Evolutionary conservation across 306 rosid genomes (phyloP).

Genomic region (Cucurbita ficifolia): DNA sequence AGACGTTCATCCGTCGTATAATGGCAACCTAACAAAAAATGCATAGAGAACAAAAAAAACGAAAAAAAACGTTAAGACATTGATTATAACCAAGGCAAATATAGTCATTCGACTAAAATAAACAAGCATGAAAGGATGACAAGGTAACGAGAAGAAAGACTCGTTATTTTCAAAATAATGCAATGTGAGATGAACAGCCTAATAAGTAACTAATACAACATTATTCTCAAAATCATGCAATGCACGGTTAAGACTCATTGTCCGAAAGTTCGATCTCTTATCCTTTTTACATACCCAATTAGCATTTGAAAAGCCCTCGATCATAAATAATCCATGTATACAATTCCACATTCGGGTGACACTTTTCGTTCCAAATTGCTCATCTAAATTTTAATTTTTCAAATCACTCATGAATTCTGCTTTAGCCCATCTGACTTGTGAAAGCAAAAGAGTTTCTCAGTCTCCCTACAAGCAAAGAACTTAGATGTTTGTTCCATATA

Average conservation of each 20-base stretch:
- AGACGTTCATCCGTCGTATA: slow-evolving; percentile 51
- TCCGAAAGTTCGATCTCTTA: no score
- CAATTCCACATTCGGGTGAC: no score
- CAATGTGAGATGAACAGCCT: neutral
- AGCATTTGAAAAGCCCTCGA: no score
- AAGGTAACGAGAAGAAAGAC: neutral
- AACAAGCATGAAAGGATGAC: neutral
- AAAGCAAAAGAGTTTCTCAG: no score
- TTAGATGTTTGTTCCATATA: no score
- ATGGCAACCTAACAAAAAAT: slow-evolving; percentile 47
- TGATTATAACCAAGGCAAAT: neutral
- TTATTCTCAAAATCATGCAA: neutral
- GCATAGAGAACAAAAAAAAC: neutral
- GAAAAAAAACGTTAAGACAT: neutral
- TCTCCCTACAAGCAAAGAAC: no score
- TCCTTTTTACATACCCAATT: no score
- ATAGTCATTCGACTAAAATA: neutral
- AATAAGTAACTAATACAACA: neutral
- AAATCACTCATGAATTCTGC: no score
- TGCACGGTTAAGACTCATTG: neutral
- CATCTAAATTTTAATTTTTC: no score
- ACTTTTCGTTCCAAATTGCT: no score
- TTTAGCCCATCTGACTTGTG: no score
- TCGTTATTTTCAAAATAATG: neutral
- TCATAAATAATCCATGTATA: no score